A percentile compares a stretch with the other conserved stretches of the same genome.
phyloP scores from a whole-genome alignment of 306 rosid genomes.

The Styphnolobium japonicum region DNA sequence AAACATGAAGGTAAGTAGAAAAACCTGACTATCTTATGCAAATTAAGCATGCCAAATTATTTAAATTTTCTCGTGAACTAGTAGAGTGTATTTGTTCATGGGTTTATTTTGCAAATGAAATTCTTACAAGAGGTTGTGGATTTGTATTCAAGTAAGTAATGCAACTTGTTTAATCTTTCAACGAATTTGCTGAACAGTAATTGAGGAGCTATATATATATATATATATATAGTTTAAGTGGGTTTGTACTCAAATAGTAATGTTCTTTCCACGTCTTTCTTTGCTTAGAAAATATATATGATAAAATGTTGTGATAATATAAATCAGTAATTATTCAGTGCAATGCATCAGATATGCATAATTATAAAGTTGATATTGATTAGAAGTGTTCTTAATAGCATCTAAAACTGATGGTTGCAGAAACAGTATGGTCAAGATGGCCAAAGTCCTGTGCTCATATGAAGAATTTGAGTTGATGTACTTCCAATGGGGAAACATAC shows the following conservation, averaged over 20 bases:
- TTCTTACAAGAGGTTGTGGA: slow-evolving; percentile 9
- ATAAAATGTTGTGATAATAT: not conserved
- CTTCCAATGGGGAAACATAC: not conserved
- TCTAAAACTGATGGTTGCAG: not conserved
- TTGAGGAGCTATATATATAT: no score
- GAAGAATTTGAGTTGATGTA: slow-evolving; percentile 7
- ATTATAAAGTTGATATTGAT: not conserved
- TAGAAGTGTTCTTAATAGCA: not conserved
- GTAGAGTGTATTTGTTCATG: not conserved
- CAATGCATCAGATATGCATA: not conserved
- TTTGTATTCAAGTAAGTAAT: slow-evolving; percentile 12
- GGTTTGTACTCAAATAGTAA: not conserved
- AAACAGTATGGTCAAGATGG: slow-evolving; percentile 4
- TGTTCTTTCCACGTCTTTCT: not conserved
- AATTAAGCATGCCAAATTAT: not conserved
- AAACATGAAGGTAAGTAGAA: slow-evolving; percentile 36
- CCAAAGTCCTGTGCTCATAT: not conserved
- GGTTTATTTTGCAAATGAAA: not conserved
- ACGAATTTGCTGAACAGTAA: not conserved
- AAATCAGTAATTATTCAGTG: not conserved
- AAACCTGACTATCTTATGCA: not conserved
- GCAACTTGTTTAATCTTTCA: slow-evolving; percentile 3
- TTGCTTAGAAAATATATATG: not conserved
- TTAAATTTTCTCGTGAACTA: not conserved
- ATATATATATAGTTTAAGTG: not conserved